phyloP scores from a whole-genome alignment of 2,329 filamentous ascomycete genomes.

The Paecilomyces variotii region DNA sequence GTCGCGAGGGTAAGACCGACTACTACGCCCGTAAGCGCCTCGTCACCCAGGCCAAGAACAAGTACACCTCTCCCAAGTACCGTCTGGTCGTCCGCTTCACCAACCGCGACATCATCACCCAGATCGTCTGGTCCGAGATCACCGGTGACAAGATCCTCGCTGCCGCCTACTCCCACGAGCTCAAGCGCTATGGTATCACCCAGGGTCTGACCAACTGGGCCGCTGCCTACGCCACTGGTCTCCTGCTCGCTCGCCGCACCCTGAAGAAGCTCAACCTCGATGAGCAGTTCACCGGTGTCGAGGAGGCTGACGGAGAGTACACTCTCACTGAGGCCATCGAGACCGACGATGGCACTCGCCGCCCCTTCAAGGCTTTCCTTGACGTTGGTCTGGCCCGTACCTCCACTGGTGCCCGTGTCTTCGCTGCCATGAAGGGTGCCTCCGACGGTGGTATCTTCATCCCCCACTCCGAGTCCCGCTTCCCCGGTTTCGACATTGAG shows the following conservation, averaged over 20 bases:
- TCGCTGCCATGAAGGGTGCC: constrained; percentile 99
- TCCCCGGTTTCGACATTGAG: constrained; percentile 98
- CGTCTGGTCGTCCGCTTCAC: constrained; percentile 98
- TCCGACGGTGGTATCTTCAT: constrained; percentile 96
- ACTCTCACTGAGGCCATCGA: constrained; percentile 89
- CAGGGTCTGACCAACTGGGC: constrained; percentile 99
- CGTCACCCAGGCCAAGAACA: constrained; percentile 99
- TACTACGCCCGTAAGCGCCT: constrained; percentile 99
- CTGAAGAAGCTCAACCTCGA: constrained; percentile 96
- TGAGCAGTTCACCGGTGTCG: constrained; percentile 87
- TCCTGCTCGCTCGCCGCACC: constrained; percentile 91
- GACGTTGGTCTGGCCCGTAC: constrained; percentile 96
- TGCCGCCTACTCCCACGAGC: constrained; percentile 92
- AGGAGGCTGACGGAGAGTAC: constrained; percentile 96
- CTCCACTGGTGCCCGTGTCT: constrained; percentile 96
- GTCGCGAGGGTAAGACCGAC: constrained; percentile 95
- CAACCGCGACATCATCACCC: constrained; percentile 98
- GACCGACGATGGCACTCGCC: constrained; percentile 76
- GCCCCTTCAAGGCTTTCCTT: constrained; percentile 98
- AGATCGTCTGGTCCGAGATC: constrained; percentile 96
- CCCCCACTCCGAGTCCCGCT: constrained; percentile 98
- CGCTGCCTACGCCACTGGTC: constrained; percentile 91
- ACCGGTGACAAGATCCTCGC: constrained; percentile 94
- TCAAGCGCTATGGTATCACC: constrained; percentile 92
- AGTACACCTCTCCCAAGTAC: constrained; percentile 99